phyloP scores from a whole-genome alignment of 768 basidiomycete genomes.

The Amanita jacksonii region DNA sequence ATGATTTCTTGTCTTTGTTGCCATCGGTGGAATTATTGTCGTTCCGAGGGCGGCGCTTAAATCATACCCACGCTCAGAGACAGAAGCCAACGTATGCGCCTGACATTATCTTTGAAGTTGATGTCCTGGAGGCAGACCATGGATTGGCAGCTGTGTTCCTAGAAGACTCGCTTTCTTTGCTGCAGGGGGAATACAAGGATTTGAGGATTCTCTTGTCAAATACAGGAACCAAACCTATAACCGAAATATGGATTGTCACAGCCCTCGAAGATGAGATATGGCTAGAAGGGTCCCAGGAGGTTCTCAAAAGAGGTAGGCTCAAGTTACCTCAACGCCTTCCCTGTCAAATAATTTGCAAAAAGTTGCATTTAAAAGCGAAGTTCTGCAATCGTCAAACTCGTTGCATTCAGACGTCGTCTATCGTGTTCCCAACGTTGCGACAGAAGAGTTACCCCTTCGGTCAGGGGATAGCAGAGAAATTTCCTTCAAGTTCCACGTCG shows the following conservation, averaged over 20 bases:
- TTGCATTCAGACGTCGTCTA: conserved; percentile 37
- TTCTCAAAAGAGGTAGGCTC: background rate
- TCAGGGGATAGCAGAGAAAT: conserved; percentile 44
- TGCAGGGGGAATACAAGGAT: conserved; percentile 59
- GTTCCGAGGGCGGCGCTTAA: conserved; percentile 64
- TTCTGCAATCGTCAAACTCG: conserved; percentile 42
- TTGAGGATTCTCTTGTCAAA: conserved; percentile 58
- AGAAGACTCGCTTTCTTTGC: conserved; percentile 41
- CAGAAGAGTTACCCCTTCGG: conserved; percentile 20
- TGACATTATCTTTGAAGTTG: conserved; percentile 49
- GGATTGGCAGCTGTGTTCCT: conserved; percentile 50
- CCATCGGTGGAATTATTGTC: conserved; percentile 57
- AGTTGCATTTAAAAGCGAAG: conserved; percentile 20
- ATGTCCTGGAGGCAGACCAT: conserved; percentile 57
- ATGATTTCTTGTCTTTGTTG: conserved; percentile 67
- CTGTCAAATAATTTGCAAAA: background rate
- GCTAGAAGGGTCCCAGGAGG: conserved; percentile 24
- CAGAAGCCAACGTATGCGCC: conserved; percentile 63
- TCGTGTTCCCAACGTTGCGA: conserved; percentile 26
- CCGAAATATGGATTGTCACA: conserved; percentile 63
- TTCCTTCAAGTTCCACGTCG: conserved; percentile 46
- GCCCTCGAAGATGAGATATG: conserved; percentile 57
- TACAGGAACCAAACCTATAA: conserved; percentile 46
- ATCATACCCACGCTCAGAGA: conserved; percentile 64
- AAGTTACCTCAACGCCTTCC: background rate